Evolutionary conservation across 306 rosid genomes (phyloP).

Genomic region (Castanea mollissima): DNA sequence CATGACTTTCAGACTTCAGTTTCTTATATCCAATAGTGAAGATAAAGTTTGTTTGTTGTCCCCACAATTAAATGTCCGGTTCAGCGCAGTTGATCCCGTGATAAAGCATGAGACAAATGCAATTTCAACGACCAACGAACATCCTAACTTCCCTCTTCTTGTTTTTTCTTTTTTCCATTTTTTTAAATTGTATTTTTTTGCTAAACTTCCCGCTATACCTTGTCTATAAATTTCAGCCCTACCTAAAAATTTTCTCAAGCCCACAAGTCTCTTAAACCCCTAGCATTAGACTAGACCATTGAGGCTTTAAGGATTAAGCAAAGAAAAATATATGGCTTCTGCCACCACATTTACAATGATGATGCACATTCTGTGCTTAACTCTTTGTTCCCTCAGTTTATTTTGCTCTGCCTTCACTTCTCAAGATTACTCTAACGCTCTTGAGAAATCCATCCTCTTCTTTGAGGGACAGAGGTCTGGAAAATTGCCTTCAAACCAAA

Average conservation of each 20-base stretch:
- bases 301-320: background rate
- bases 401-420: constrained; percentile 51
- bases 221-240: constrained; percentile 32
- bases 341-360: constrained; percentile 20
- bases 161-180: background rate
- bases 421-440: constrained; percentile 60
- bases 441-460: constrained; percentile 78
- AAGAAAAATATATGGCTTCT: constrained; percentile 26
- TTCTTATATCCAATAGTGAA: constrained; percentile 15
- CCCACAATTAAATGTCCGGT: constrained; percentile 30
- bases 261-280: background rate
- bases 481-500: constrained; percentile 62
- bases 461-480: constrained; percentile 86
- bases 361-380: constrained; percentile 23
- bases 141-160: constrained; percentile 30
- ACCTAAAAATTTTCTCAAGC: background rate
- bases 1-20: background rate
- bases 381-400: constrained; percentile 25
- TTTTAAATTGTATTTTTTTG: no score
- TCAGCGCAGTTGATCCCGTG: constrained; percentile 71
- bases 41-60: constrained; percentile 17
- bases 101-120: constrained; percentile 14
- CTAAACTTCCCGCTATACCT: background rate
- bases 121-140: constrained; percentile 39
- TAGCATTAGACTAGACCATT: background rate